Conservation (phyloP, 2,329 filamentous ascomycete species). For the Tolypocladium endophyticum region DNA sequence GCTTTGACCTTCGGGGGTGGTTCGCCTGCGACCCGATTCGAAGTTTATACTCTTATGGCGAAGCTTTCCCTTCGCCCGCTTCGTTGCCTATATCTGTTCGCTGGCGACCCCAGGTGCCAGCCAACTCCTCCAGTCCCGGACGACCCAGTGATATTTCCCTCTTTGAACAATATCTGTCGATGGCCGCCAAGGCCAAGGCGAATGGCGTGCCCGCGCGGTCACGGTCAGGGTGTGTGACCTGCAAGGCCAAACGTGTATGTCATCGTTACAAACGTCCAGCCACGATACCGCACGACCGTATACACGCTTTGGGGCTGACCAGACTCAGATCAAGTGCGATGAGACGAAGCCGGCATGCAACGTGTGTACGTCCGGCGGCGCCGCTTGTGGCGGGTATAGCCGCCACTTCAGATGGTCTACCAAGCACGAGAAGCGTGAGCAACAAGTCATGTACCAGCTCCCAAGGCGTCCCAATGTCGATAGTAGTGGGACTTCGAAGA, state of each 20-base stretch:
- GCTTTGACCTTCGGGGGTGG: no score
- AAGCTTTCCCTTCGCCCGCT: not conserved
- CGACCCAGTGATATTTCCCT: not conserved
- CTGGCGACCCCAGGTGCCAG: no score
- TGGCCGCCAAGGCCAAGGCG: not conserved
- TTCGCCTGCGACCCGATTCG: no score
- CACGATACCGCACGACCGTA: not conserved
- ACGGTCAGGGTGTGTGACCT: not conserved
- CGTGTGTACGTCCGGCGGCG: not conserved
- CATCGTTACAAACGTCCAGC: not conserved
- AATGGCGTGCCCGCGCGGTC: not conserved
- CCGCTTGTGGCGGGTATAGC: not conserved
- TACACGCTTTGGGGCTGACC: not conserved
- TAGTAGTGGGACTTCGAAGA: not conserved
- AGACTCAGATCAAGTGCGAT: not conserved
- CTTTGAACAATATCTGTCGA: not conserved
- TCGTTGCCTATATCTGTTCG: no score
- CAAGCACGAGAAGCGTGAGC: not conserved
- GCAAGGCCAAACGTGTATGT: not conserved
- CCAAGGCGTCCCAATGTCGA: not conserved
- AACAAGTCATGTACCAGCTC: not conserved
- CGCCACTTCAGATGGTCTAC: not conserved
- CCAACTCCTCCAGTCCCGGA: not conserved
- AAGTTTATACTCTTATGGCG: no score
- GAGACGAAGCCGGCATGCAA: not conserved